Base-by-base conservation (phyloP, 1,284 basidiomycete species). In the Melampsora americana region DNA sequence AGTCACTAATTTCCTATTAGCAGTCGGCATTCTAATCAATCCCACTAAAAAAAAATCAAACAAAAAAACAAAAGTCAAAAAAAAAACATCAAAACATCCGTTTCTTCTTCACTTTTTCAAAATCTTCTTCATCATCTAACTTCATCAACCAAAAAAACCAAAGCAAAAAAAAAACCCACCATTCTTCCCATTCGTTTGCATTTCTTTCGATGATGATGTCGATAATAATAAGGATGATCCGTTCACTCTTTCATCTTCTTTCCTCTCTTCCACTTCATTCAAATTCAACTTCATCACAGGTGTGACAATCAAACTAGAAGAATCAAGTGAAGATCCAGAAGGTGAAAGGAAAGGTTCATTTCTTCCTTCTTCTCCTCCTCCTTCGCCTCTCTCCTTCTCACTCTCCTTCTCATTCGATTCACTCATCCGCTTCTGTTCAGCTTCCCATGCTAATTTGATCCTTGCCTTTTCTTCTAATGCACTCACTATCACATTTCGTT, bases 401-500 rank as follows among this genome's bases (percentile, higher is more conserved):
- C 9, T 35, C 9, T 9, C 35, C 3, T 35, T 35, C 9, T 35
- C 35, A 3, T 26, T 28, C 23, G 3, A 23, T 53, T 53, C 18
- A 5, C 50, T 53, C 14, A n/a, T n/a, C n/a, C n/a, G n/a, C n/a
- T 16, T 18, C 28, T 30, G 35, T 32, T 28, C 20, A 6, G 48
- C 16, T 61, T 61, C 14, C 69, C 69, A 70, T n/a, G 28, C 53
- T 14, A 14, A 23, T 26, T 32, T 59, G 2, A 70, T 26, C 26
- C 69, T 39, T 14, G 30, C 59, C 32, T 70, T 70, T 28, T 70
- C 69, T 26, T 60, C 69, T 42, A 70, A 61, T 32, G 69, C 69
- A n/a, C 35, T 44, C 20, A 26, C 44, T 23, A 70, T 53, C 23
- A 28, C 18, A 16, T 16, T n/a, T 14, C 30, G 69, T 23, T 53